A percentile compares a stretch with the other conserved stretches of the same genome.
phyloP scores from a whole-genome alignment of 169 alveolate species.

The Perkinsus marinus region DNA sequence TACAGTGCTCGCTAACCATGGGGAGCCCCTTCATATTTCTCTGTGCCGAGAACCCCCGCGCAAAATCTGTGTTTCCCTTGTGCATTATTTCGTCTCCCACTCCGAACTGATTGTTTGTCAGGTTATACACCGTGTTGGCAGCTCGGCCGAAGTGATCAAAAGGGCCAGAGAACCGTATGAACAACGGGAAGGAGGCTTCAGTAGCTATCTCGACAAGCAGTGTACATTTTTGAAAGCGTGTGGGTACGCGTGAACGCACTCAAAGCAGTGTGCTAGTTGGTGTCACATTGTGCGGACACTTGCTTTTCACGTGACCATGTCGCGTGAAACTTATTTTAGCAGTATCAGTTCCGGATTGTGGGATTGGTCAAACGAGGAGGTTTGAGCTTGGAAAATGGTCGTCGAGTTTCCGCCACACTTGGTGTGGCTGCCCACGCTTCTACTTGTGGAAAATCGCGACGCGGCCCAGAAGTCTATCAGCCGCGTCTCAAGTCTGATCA shows the following conservation, averaged over 20 bases:
- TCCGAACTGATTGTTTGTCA: too few relatives aligned
- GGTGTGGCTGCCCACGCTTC: conserved; percentile 58
- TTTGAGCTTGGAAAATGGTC: background rate
- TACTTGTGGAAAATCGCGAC: conserved; percentile 45
- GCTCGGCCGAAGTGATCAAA: conserved; percentile 32
- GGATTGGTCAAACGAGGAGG: background rate
- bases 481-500: conserved; percentile 41
- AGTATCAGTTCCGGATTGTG: background rate
- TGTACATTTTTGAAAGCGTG: background rate
- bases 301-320: too few relatives aligned
- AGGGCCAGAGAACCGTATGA: conserved; percentile 32
- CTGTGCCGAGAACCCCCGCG: background rate
- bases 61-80: too few relatives aligned
- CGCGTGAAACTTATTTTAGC: too few relatives aligned
- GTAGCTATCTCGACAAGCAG: background rate
- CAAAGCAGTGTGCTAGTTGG: too few relatives aligned
- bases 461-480: conserved; percentile 41
- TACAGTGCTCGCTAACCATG: conserved; percentile 26
- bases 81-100: conserved; percentile 9
- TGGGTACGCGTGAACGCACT: too few relatives aligned
- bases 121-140: conserved; percentile 28
- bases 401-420: conserved; percentile 41
- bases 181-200: background rate
- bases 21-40: background rate
- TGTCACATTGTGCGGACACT: too few relatives aligned